A percentile compares a stretch with the other conserved stretches of the same genome.
Conservation (phyloP, 495 filamentous ascomycete genomes). For the Annulohypoxylon stygium region DNA sequence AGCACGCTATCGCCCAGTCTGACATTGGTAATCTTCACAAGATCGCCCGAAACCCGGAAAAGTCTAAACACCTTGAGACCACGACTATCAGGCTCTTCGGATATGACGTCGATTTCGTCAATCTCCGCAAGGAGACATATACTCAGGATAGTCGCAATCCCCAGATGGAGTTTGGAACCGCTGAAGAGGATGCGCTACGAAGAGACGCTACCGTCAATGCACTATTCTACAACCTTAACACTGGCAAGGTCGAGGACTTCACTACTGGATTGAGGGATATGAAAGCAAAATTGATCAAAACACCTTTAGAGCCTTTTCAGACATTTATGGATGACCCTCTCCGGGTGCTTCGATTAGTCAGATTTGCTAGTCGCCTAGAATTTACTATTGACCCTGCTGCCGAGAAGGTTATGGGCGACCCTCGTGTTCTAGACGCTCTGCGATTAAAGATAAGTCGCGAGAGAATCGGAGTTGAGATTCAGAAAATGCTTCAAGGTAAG, state of each 20-base stretch:
- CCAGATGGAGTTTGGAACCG: conserved; percentile 92
- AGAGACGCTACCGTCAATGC: conserved; percentile 96
- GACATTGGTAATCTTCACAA: conserved; percentile 77
- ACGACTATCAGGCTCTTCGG: conserved; percentile 88
- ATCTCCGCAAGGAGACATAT: conserved; percentile 93
- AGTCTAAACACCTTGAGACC: conserved; percentile 97
- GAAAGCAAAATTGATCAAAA: conserved; percentile 77
- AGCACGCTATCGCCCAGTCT: conserved; percentile 62
- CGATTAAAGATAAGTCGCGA: conserved; percentile 92
- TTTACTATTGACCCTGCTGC: conserved; percentile 80
- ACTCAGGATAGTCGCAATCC: conserved; percentile 87
- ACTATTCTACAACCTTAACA: conserved; percentile 93
- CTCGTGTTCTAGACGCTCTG: conserved; percentile 79
- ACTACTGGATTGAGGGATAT: conserved; percentile 85
- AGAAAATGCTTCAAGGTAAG: conserved; percentile 88
- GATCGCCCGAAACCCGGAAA: conserved; percentile 92
- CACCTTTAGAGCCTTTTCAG: conserved; percentile 87
- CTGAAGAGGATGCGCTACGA: conserved; percentile 88
- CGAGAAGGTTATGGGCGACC: conserved; percentile 79
- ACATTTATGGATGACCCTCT: conserved; percentile 97
- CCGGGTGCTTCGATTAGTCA: conserved; percentile 86
- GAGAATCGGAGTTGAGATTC: conserved; percentile 82
- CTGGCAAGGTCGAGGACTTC: conserved; percentile 83
- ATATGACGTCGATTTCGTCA: conserved; percentile 93
- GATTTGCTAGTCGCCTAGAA: conserved; percentile 87